phyloP scores from a whole-genome alignment of 768 basidiomycete species.

The Cystobasidium tubakii region DNA sequence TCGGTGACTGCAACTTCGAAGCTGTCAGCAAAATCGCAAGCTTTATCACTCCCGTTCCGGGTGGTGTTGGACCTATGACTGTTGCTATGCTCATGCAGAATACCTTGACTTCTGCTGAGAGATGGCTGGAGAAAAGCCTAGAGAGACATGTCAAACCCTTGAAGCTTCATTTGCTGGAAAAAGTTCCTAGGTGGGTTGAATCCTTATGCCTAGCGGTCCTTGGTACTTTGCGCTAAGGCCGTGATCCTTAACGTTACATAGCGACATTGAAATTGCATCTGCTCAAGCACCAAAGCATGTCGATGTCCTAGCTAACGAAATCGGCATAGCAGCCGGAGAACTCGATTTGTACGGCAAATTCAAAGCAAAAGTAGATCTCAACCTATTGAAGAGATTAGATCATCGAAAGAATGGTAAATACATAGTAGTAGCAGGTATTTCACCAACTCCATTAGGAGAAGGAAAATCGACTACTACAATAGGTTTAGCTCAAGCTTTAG shows the following conservation, averaged over 20 bases:
- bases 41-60: conserved; percentile 93
- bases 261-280: conserved; percentile 92
- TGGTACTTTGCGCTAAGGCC: no score
- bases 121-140: conserved; percentile 64
- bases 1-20: conserved; percentile 87
- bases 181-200: conserved; percentile 66
- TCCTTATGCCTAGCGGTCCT: no score
- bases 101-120: conserved; percentile 74
- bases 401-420: conserved; percentile 84
- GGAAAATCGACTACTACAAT: conserved; percentile 98
- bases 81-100: conserved; percentile 97
- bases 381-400: conserved; percentile 71
- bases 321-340: conserved; percentile 77
- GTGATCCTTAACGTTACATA: no score
- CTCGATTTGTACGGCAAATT: conserved; percentile 89
- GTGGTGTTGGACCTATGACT: conserved; percentile 99
- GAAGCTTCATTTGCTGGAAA: conserved; percentile 67
- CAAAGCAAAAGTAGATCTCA: conserved; percentile 94
- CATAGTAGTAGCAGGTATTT: conserved; percentile 91
- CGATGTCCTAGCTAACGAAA: conserved; percentile 73
- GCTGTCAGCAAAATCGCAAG: conserved; percentile 73
- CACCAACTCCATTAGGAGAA: conserved; percentile 92
- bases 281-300: conserved; percentile 89
- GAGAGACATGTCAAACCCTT: conserved; percentile 68
- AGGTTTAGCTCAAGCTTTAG: conserved; percentile 90